phyloP scores from a whole-genome alignment of 2,329 filamentous ascomycete genomes.

The Fusarium nodosum region DNA sequence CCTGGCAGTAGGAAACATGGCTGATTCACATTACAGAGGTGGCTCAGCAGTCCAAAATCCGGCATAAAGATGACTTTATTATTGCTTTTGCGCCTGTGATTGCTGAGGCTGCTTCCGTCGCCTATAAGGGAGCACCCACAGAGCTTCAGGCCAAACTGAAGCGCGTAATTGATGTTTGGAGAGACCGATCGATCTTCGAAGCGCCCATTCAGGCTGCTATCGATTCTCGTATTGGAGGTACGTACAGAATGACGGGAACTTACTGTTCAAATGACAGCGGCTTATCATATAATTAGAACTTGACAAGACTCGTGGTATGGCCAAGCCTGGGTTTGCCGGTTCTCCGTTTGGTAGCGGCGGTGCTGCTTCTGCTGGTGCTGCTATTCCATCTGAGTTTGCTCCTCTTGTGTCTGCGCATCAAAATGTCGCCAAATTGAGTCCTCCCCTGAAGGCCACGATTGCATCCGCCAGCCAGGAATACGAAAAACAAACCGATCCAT shows the following conservation, averaged over 20 bases:
- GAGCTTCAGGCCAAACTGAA: constrained; percentile 91
- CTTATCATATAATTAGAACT: constrained; percentile 64
- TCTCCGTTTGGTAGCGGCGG: constrained; percentile 73
- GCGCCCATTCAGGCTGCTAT: constrained; percentile 82
- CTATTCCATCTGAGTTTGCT: constrained; percentile 81
- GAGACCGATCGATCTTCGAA: constrained; percentile 87
- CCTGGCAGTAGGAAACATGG: neutral
- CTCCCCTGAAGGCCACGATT: constrained; percentile 75
- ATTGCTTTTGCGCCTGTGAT: constrained; percentile 92
- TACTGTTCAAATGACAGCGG: neutral
- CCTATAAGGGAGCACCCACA: constrained; percentile 88
- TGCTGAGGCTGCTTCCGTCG: constrained; percentile 88
- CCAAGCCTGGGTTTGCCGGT: constrained; percentile 65
- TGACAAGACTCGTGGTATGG: constrained; percentile 69
- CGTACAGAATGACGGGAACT: constrained; percentile 6
- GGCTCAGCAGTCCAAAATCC: constrained; percentile 93
- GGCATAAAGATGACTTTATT: constrained; percentile 92
- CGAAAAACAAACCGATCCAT: constrained; percentile 82
- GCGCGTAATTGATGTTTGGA: constrained; percentile 95
- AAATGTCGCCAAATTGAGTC: constrained; percentile 78
- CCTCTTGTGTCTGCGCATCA: constrained; percentile 81
- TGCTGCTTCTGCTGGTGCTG: constrained; percentile 62
- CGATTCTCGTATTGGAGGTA: constrained; percentile 83
- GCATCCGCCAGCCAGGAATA: constrained; percentile 84
- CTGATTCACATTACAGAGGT: constrained; percentile 74